phyloP scores from a whole-genome alignment of 2,329 filamentous ascomycete species.

The Sporothrix phasma region DNA sequence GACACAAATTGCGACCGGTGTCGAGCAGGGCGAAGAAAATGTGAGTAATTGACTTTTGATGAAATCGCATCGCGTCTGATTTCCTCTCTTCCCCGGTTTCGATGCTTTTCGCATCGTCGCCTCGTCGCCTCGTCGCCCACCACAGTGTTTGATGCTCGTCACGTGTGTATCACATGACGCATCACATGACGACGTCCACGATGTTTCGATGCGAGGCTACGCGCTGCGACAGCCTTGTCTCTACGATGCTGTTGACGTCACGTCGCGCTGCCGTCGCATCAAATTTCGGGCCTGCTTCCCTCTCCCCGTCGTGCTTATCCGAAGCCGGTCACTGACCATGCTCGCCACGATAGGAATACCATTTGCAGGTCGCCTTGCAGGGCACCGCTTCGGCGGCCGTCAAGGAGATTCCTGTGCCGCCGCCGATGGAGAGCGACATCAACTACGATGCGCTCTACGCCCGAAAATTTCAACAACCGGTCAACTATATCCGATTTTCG shows the following conservation, averaged over 20 bases:
- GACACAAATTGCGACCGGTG: slow-evolving; percentile 86
- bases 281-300: not conserved
- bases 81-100: slow-evolving; percentile 19
- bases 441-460: slow-evolving; percentile 87
- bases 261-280: not conserved
- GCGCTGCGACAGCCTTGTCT: not conserved
- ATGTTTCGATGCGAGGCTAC: not conserved
- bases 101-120: slow-evolving; percentile 14
- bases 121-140: not conserved
- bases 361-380: slow-evolving; percentile 73
- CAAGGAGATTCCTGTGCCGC: slow-evolving; percentile 56
- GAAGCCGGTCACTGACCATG: slow-evolving; percentile 23
- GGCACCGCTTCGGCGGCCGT: slow-evolving; percentile 45
- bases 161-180: slow-evolving; percentile 32
- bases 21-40: slow-evolving; percentile 95
- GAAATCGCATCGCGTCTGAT: slow-evolving; percentile 13
- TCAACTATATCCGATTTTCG: slow-evolving; percentile 94
- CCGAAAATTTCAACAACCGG: slow-evolving; percentile 67
- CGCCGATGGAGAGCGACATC: slow-evolving; percentile 52
- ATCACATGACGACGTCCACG: not conserved
- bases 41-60: slow-evolving; percentile 49
- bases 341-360: slow-evolving; percentile 62
- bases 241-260: slow-evolving; percentile 5
- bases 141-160: slow-evolving; percentile 33
- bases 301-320: not conserved